These are phyloP conservation scores for Lasiodiplodia sp. DNA, from an alignment of 2,329 filamentous ascomycete genomes.

Conservation along the genomic window DNA sequence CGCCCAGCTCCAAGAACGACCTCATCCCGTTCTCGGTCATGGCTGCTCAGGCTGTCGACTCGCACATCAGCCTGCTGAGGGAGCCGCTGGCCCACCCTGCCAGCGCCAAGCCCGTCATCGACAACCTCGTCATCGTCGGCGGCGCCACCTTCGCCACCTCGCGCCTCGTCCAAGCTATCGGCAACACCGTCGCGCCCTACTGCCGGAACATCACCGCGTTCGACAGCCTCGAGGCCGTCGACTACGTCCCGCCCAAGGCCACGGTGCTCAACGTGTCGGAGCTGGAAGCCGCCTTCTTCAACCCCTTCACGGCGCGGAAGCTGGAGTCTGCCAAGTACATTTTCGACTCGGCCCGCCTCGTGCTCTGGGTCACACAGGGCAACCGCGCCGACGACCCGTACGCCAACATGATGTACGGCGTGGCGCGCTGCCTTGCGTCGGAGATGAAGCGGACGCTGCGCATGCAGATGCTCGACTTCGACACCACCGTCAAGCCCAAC, in stretches of 20 bases:
- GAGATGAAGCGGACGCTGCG: constrained; percentile 32
- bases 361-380: constrained; percentile 16
- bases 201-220: too few relatives aligned
- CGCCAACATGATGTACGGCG: constrained; percentile 27
- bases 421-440: constrained; percentile 32
- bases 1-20: background rate
- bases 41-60: constrained; percentile 33
- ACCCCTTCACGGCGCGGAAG: too few relatives aligned
- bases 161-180: too few relatives aligned
- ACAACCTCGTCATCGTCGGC: background rate
- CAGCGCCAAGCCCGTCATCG: background rate
- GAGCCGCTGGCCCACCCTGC: constrained; percentile 25
- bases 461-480: constrained; percentile 37
- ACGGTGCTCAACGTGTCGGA: too few relatives aligned
- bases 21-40: constrained; percentile 29
- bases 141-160: background rate
- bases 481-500: background rate
- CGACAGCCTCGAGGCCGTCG: too few relatives aligned
- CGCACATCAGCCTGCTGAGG: constrained; percentile 30
- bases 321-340: background rate
- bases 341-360: background rate
- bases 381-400: background rate
- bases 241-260: too few relatives aligned
- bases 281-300: too few relatives aligned
- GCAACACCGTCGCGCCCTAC: too few relatives aligned